Conservation (phyloP, 2,329 filamentous ascomycete genomes). For the Stagonosporopsis rhizophila region DNA sequence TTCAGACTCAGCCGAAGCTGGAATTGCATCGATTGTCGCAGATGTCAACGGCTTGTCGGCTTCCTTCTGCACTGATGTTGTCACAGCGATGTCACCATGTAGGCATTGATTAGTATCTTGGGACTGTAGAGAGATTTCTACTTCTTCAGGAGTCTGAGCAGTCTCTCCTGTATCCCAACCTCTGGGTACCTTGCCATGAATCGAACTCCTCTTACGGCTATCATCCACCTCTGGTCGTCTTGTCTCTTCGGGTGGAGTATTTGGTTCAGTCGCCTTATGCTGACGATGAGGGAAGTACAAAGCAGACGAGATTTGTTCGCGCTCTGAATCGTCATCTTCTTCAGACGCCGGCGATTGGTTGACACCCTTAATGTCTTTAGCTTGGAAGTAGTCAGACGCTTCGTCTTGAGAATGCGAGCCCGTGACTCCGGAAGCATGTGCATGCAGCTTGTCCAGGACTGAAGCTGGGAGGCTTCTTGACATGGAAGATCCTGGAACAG, state of each 20-base stretch:
- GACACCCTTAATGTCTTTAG: slow-evolving; percentile 24
- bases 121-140: slow-evolving; percentile 68
- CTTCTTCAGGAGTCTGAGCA: slow-evolving; percentile 56
- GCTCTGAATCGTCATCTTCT: slow-evolving; percentile 69
- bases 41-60: slow-evolving; percentile 48
- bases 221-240: slow-evolving; percentile 37
- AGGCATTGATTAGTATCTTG: slow-evolving; percentile 67
- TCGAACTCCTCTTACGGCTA: slow-evolving; percentile 35
- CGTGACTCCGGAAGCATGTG: slow-evolving; percentile 24
- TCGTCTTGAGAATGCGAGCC: slow-evolving; percentile 31
- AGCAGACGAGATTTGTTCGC: slow-evolving; percentile 87
- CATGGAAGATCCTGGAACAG: slow-evolving; percentile 55
- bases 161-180: slow-evolving; percentile 39
- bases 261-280: slow-evolving; percentile 51
- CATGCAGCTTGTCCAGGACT: slow-evolving; percentile 44
- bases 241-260: slow-evolving; percentile 29
- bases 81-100: slow-evolving; percentile 63
- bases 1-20: slow-evolving; percentile 51
- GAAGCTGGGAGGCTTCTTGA: slow-evolving; percentile 59
- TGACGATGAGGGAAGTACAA: slow-evolving; percentile 80
- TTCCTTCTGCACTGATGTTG: slow-evolving; percentile 49
- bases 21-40: slow-evolving; percentile 33
- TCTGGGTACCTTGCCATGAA: slow-evolving; percentile 38
- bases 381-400: slow-evolving; percentile 40
- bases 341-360: slow-evolving; percentile 49